Percentiles rank a stretch among this genome's conserved stretches.
phyloP scores from a whole-genome alignment of 257 asterid species.

The Cordia subcordata region DNA sequence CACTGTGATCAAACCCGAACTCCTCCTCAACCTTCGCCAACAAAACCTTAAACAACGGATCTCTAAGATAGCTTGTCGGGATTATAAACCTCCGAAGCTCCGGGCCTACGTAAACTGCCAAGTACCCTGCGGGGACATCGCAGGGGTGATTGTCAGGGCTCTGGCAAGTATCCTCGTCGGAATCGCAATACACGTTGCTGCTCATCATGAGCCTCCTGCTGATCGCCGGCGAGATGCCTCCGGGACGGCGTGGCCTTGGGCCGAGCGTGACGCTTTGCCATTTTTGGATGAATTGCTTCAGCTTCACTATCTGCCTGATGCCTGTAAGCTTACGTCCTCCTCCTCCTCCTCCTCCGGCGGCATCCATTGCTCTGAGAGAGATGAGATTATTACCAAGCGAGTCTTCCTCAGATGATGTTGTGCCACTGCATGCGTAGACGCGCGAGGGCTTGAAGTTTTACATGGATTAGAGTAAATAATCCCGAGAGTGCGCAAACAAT shows the following conservation, averaged over 20 bases:
- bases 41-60: constrained; percentile 56
- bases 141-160: constrained; percentile 39
- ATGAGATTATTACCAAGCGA: constrained; percentile 12
- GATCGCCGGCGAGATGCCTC: constrained; percentile 37
- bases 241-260: constrained; percentile 16
- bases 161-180: constrained; percentile 34
- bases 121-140: constrained; percentile 36
- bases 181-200: constrained; percentile 18
- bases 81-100: constrained; percentile 58
- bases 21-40: constrained; percentile 71
- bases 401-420: constrained; percentile 39
- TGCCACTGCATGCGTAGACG: constrained; percentile 29
- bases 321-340: constrained; percentile 58
- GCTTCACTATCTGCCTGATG: constrained; percentile 68
- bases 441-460: background rate
- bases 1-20: constrained; percentile 69
- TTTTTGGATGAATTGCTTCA: constrained; percentile 53
- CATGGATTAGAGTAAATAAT: constrained; percentile 1
- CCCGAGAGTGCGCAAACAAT: background rate
- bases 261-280: constrained; percentile 64
- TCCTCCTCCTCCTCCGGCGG: constrained; percentile 46
- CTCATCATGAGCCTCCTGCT: constrained; percentile 22
- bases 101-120: constrained; percentile 43
- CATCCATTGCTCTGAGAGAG: constrained; percentile 26
- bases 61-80: constrained; percentile 57